Percentiles rank a stretch among this genome's conserved stretches.
Conservation (phyloP, 1,284 basidiomycete species). For the Rhizoctonia solani region DNA sequence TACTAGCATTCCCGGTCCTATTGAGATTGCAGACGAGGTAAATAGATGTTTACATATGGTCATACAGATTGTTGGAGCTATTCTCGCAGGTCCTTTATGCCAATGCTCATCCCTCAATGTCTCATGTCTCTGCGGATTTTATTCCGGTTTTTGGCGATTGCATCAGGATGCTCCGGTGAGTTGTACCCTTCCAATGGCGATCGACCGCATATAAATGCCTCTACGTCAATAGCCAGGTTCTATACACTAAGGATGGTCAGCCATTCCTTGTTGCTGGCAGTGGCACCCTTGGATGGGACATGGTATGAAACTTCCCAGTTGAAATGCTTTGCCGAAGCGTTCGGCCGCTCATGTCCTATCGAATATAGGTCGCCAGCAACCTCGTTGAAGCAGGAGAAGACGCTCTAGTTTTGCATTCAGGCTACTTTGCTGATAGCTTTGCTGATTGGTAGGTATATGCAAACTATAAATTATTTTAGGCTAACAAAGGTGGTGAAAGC, state of each 20-base stretch:
- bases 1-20: constrained; percentile 76
- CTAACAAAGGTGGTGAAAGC: constrained; percentile 51
- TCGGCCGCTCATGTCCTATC: constrained; percentile 25
- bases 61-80: neutral
- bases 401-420: constrained; percentile 59
- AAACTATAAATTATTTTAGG: neutral
- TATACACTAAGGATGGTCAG: constrained; percentile 77
- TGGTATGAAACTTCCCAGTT: constrained; percentile 34
- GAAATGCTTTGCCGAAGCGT: constrained; percentile 4
- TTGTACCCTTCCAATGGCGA: constrained; percentile 33
- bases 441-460: constrained; percentile 65
- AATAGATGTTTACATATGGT: constrained; percentile 36
- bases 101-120: constrained; percentile 86
- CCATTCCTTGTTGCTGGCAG: constrained; percentile 91
- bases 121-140: constrained; percentile 91
- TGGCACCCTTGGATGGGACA: constrained; percentile 90
- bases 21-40: constrained; percentile 81
- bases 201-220: constrained; percentile 23
- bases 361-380: constrained; percentile 71
- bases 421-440: constrained; percentile 90
- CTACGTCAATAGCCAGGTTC: constrained; percentile 58
- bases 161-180: constrained; percentile 79
- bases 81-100: constrained; percentile 64
- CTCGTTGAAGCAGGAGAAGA: constrained; percentile 56
- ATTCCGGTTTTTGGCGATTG: constrained; percentile 88